Conservation (phyloP, 345 rosid genomes). For the Rhizophora mangle region DNA sequence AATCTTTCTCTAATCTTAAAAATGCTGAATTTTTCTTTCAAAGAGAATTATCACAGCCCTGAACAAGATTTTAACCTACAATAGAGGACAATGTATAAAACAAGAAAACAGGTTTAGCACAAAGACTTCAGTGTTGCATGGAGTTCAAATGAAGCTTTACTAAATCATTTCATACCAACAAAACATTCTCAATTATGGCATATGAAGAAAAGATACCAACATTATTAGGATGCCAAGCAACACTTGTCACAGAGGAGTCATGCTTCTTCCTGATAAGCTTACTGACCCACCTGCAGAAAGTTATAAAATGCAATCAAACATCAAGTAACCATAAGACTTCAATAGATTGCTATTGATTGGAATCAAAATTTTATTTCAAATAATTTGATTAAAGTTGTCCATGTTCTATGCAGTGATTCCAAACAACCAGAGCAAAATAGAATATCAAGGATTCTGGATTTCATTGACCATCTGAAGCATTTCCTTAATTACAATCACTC, state of each 20-base stretch:
- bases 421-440: constrained; percentile 3
- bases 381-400: not conserved
- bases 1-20: no score
- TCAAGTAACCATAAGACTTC: not conserved
- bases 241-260: constrained; percentile 85
- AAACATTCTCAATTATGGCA: not conserved
- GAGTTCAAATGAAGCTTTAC: not conserved
- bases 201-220: constrained; percentile 36
- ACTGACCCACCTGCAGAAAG: constrained; percentile 91
- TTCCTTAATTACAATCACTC: no score
- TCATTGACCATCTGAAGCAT: not conserved
- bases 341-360: not conserved
- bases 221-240: constrained; percentile 99
- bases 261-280: constrained; percentile 91
- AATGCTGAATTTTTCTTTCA: no score
- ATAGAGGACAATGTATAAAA: not conserved
- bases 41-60: not conserved
- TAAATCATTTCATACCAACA: not conserved
- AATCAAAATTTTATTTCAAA: not conserved
- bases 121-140: not conserved
- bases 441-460: not conserved
- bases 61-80: not conserved
- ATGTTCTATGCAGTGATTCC: not conserved
- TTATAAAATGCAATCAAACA: not conserved
- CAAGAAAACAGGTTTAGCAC: not conserved